Conservation (phyloP, 2,329 filamentous ascomycete genomes). For the Fusarium albosuccineum region DNA sequence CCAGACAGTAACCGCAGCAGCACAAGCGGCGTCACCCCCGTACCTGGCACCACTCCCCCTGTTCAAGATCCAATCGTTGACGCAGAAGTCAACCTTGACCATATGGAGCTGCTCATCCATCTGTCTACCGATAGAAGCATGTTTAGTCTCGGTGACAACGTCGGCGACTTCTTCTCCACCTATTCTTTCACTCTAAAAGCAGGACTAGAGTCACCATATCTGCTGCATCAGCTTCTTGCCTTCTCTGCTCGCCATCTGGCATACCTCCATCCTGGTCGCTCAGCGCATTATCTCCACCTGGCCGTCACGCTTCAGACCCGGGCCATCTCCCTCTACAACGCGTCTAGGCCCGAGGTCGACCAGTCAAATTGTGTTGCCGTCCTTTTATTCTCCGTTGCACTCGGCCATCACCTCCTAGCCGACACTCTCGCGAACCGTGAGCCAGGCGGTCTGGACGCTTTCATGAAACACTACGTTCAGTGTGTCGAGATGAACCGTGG, state of each 20-base stretch:
- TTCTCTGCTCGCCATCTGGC: constrained; percentile 36
- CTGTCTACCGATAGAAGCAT: neutral
- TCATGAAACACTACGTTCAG: constrained; percentile 15
- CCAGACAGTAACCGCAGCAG: accelerated
- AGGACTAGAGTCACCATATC: constrained; percentile 18
- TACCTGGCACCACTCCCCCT: neutral
- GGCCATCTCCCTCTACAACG: constrained; percentile 32
- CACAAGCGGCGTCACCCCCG: neutral
- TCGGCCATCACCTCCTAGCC: constrained; percentile 28
- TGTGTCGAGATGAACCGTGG: constrained; percentile 31
- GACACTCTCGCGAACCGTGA: constrained; percentile 17
- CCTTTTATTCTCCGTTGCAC: constrained; percentile 21
- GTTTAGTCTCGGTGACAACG: constrained; percentile 10
- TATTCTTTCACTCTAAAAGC: neutral
- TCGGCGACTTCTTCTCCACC: neutral
- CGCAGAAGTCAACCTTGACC: constrained; percentile 10
- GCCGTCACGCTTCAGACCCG: constrained; percentile 20
- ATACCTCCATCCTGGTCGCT: neutral
- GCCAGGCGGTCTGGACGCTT: neutral
- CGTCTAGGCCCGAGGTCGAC: neutral
- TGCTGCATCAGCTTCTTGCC: constrained; percentile 28
- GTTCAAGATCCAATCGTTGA: neutral
- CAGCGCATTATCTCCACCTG: neutral
- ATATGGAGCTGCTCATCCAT: constrained; percentile 31
- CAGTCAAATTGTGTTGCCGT: constrained; percentile 25